Conservation (phyloP, 108 stramenopile species). For the Skeletonema tropicum region DNA sequence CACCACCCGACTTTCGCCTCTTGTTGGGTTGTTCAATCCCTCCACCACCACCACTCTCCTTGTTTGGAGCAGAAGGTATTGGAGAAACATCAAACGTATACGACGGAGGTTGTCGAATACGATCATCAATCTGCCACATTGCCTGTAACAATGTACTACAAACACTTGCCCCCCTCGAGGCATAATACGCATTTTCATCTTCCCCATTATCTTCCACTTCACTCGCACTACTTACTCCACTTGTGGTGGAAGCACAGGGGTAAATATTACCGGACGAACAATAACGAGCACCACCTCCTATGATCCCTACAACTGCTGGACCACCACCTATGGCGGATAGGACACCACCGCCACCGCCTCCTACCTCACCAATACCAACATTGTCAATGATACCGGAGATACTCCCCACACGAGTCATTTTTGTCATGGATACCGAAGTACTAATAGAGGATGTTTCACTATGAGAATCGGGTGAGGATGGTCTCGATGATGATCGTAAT, state of each 20-base stretch:
- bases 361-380: slow-evolving; percentile 25
- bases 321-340: not conserved
- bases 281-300: not conserved
- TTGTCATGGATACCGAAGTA: slow-evolving; percentile 44
- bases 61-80: not conserved
- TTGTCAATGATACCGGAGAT: slow-evolving; percentile 8
- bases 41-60: slow-evolving; percentile 2
- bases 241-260: slow-evolving; percentile 71
- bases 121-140: slow-evolving; percentile 82
- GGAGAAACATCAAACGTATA: slow-evolving; percentile 35
- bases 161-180: slow-evolving; percentile 75
- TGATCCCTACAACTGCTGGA: not conserved
- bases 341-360: not conserved
- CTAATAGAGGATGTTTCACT: slow-evolving; percentile 57
- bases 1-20: slow-evolving; percentile 12
- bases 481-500: slow-evolving; percentile 1
- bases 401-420: slow-evolving; percentile 11
- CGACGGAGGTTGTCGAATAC: slow-evolving; percentile 72
- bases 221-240: slow-evolving; percentile 47
- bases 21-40: slow-evolving; percentile 10
- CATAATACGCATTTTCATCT: slow-evolving; percentile 75
- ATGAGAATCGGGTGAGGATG: slow-evolving; percentile 41
- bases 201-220: slow-evolving; percentile 64
- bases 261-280: slow-evolving; percentile 42
- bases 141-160: slow-evolving; percentile 81